Percentiles rank a stretch among this genome's conserved stretches.
Evolutionary conservation across 495 filamentous ascomycete species (phyloP).

Genomic region (Umbilicaria muhlenbergii): DNA sequence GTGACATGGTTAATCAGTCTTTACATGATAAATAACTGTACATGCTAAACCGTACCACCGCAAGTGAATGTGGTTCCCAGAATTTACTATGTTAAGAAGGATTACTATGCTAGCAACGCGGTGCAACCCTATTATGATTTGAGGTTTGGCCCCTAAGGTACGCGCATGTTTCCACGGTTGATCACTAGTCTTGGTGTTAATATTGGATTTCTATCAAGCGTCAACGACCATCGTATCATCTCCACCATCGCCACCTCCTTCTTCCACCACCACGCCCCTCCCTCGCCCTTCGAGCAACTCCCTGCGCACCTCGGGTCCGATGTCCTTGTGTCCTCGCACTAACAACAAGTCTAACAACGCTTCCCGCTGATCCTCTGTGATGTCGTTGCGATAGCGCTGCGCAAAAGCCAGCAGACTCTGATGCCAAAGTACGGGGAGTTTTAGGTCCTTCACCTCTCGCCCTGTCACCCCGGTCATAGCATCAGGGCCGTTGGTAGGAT

Average conservation of each 20-base stretch:
- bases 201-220: background rate
- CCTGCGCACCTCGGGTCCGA: constrained; percentile 81
- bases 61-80: too few relatives aligned
- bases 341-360: constrained; percentile 80
- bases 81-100: too few relatives aligned
- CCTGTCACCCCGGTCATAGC: constrained; percentile 21
- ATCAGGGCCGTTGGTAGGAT: constrained; percentile 30
- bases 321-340: constrained; percentile 70
- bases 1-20: too few relatives aligned
- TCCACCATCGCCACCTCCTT: constrained; percentile 41
- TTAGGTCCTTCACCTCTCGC: constrained; percentile 23
- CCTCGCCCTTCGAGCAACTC: constrained; percentile 83
- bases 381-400: constrained; percentile 83
- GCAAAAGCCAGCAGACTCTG: constrained; percentile 80
- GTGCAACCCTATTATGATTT: too few relatives aligned
- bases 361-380: constrained; percentile 87
- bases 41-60: too few relatives aligned
- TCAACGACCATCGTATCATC: constrained; percentile 73
- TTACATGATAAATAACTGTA: too few relatives aligned
- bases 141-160: too few relatives aligned
- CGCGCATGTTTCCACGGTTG: too few relatives aligned
- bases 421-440: constrained; percentile 80
- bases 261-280: constrained; percentile 58
- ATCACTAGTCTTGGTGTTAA: background rate
- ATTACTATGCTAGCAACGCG: too few relatives aligned